Conservation (phyloP, 306 rosid genomes). For the Nissolia schottii region DNA sequence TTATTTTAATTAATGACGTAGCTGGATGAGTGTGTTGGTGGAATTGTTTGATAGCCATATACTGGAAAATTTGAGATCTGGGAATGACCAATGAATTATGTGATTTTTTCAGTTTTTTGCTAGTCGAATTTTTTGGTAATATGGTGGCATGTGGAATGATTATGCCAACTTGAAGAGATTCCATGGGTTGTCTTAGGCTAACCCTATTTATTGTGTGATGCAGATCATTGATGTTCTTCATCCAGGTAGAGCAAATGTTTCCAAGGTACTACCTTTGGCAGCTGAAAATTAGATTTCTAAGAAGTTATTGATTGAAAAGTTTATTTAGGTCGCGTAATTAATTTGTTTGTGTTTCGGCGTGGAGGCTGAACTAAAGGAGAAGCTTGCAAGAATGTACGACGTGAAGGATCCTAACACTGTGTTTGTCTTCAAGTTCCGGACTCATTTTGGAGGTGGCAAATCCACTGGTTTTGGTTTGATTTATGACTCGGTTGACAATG, state of each 20-base stretch:
- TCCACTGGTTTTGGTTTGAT: conserved; percentile 92
- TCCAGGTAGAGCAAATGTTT: conserved; percentile 88
- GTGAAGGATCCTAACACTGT: conserved; percentile 75
- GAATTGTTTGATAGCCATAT: too few species aligned
- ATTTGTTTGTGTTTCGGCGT: not conserved
- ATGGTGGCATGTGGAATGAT: too few species aligned
- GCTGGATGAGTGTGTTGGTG: too few species aligned
- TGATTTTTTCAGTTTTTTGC: too few species aligned
- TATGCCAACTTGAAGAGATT: too few species aligned
- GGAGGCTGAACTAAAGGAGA: conserved; percentile 88
- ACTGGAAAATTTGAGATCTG: too few species aligned
- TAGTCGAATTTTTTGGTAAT: too few species aligned
- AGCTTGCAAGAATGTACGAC: conserved; percentile 60
- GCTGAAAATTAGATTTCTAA: not conserved
- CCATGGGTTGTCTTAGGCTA: too few species aligned
- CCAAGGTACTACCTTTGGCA: conserved; percentile 51
- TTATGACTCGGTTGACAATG: conserved; percentile 77
- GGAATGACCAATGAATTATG: not conserved
- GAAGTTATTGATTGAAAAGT: not conserved
- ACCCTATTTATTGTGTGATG: not conserved
- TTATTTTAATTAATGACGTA: not conserved
- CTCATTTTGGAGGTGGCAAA: conserved; percentile 93
- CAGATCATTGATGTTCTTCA: conserved; percentile 83
- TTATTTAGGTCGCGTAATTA: not conserved
- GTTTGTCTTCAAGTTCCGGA: conserved; percentile 83